These are phyloP conservation scores for Backusella psychrophila DNA, from an alignment of 192 early-diverging fungal genomes.

Conservation along the genomic window DNA sequence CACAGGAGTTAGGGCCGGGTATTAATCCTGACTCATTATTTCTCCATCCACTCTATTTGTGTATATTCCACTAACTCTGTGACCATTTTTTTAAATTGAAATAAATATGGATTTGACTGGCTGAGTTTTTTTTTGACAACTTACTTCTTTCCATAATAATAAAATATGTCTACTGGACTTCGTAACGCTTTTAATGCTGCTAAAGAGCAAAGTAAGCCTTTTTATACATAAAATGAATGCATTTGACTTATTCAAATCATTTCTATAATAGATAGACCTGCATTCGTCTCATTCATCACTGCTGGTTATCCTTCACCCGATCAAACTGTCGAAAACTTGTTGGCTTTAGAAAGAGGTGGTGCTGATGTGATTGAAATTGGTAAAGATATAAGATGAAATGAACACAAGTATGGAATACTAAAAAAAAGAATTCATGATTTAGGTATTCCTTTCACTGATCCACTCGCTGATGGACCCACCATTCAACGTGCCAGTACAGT, in stretches of 20 bases:
- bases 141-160: background rate
- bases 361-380: slow-evolving; percentile 96
- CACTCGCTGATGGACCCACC: slow-evolving; percentile 94
- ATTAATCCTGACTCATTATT: slow-evolving; percentile 6
- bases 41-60: background rate
- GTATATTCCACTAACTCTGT: background rate
- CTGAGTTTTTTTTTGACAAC: slow-evolving; percentile 9
- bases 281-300: slow-evolving; percentile 92
- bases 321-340: slow-evolving; percentile 80
- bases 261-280: slow-evolving; percentile 64
- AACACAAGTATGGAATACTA: background rate
- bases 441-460: slow-evolving; percentile 97
- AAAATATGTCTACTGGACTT: background rate
- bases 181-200: slow-evolving; percentile 6
- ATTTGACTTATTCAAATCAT: background rate
- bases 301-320: slow-evolving; percentile 85
- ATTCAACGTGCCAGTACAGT: slow-evolving; percentile 91
- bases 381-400: slow-evolving; percentile 9
- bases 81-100: background rate
- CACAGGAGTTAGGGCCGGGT: background rate
- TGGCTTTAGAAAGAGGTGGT: slow-evolving; percentile 89
- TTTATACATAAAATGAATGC: too few relatives aligned
- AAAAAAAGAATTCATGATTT: background rate
- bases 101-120: background rate
- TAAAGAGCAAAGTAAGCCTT: slow-evolving; percentile 7